Base-by-base conservation (phyloP, 257 asterid species). In the Fraxinus anomala region DNA sequence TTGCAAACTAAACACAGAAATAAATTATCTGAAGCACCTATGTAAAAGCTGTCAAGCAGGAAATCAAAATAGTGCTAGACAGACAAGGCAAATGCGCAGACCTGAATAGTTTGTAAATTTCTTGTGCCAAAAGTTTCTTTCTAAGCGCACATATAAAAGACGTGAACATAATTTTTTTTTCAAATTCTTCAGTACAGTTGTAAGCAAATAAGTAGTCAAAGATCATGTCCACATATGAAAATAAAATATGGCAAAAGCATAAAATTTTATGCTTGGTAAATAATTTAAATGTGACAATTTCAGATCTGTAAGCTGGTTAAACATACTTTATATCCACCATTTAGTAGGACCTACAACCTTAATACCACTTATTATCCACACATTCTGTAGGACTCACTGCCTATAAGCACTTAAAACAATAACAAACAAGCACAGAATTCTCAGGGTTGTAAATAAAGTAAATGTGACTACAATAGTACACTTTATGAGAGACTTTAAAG, bases 1-100 rank as follows among this genome's bases (percentile, higher is more conserved):
- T 49, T 21, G 42, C 81, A 80, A 83, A 80, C 26, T 73, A 34
- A 59, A 74, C 70, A 77, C 56, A 68, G 69, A 26, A 33, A 23
- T 72, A 56, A 68, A 68, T 19, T 68, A 26, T 23, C 66, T 49
- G 76, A 34, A 70, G 54, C 70, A 70, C 8, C 73, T 19, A 56
- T 31, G 33, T 72, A 59, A 65, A 76, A 78, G 73, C 76, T 76
- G 61, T 67, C 75, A 70, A 78, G 66, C 54, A 39, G 66, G 63
- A 39, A 80, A 74, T 30, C 75, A 56, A 40, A 66, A 75, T 40
- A 56, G 23, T 37, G 73, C 73, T 42, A 47, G 59, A 82, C 39
- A 65, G n/a, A 37, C 30, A 40, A 9, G 26, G 40, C 54, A 28
- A 42, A 28, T 23, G 63, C 75, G 36, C 70, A 75, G 33, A 73